Conservation (phyloP, 768 basidiomycete genomes). For the Agrocybe pediades region DNA sequence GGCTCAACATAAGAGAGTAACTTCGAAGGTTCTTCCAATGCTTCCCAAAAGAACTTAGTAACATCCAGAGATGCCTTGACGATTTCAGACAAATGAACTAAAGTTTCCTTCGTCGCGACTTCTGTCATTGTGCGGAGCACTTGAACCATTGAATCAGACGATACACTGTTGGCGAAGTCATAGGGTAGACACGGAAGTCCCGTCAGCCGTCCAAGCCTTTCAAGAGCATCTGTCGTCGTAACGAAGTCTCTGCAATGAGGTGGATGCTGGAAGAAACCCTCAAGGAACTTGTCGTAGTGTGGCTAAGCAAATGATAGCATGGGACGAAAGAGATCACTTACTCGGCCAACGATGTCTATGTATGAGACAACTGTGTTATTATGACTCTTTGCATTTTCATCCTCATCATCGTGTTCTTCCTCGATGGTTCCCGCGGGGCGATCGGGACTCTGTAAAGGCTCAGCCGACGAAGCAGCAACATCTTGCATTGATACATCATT, state of each 20-base stretch:
- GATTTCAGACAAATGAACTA: slow-evolving; percentile 67
- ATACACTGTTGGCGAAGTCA: slow-evolving; percentile 82
- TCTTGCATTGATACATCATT: slow-evolving; percentile 55
- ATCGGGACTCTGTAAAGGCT: slow-evolving; percentile 12
- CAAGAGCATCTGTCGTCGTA: slow-evolving; percentile 67
- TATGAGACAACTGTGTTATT: slow-evolving; percentile 78
- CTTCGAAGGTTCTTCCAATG: slow-evolving; percentile 55
- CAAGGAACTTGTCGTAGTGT: slow-evolving; percentile 68
- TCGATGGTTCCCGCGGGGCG: slow-evolving; percentile 16
- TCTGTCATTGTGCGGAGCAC: slow-evolving; percentile 90
- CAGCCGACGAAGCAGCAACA: slow-evolving; percentile 14
- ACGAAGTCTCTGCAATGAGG: slow-evolving; percentile 92
- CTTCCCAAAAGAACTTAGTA: slow-evolving; percentile 73
- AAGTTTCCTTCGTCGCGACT: slow-evolving; percentile 75
- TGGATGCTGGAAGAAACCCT: slow-evolving; percentile 92
- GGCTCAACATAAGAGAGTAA: slow-evolving; percentile 65
- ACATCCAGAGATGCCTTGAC: slow-evolving; percentile 70
- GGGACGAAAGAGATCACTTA: slow-evolving; percentile 33
- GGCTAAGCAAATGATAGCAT: background rate
- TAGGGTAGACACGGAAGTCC: slow-evolving; percentile 86
- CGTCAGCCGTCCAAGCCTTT: slow-evolving; percentile 74
- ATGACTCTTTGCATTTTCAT: slow-evolving; percentile 48
- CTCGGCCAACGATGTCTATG: slow-evolving; percentile 79
- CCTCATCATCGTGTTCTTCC: slow-evolving; percentile 19
- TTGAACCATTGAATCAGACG: slow-evolving; percentile 86